Evolutionary conservation across 2,329 filamentous ascomycete species (phyloP).

Genomic region (Emergomyces africanus): DNA sequence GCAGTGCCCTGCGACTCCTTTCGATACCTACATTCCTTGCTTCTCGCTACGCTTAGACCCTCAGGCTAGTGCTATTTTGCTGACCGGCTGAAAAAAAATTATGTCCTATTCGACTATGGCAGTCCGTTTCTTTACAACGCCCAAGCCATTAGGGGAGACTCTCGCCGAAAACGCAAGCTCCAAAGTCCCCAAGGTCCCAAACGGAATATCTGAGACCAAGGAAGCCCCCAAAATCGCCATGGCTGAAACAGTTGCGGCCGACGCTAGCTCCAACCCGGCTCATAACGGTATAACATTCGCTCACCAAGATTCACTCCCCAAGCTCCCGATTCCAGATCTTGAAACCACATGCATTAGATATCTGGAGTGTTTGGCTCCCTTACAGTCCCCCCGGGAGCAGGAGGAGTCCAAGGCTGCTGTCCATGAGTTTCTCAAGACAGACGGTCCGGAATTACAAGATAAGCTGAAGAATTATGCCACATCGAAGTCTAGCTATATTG

Average conservation of each 20-base stretch:
- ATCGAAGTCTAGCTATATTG: constrained; percentile 90
- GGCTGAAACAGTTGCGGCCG: neutral
- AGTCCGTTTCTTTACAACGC: constrained; percentile 59
- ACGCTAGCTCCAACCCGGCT: constrained; percentile 25
- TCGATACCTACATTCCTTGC: constrained; percentile 70
- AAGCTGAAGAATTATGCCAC: constrained; percentile 81
- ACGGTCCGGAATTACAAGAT: constrained; percentile 76
- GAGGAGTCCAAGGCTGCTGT: constrained; percentile 69
- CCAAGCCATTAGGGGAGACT: constrained; percentile 60
- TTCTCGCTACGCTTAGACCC: constrained; percentile 54
- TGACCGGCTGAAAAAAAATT: constrained; percentile 15
- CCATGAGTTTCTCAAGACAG: constrained; percentile 65
- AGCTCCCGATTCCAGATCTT: constrained; percentile 84
- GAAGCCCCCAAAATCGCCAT: constrained; percentile 8
- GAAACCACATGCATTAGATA: constrained; percentile 69
- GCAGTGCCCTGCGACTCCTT: constrained; percentile 73
- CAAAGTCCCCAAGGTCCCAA: constrained; percentile 10
- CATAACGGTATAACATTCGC: constrained; percentile 72
- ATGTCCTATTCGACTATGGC: constrained; percentile 49
- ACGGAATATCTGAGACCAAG: neutral
- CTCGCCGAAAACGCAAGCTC: constrained; percentile 36
- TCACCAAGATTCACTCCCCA: constrained; percentile 75
- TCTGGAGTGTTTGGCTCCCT: constrained; percentile 60
- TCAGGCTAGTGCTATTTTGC: neutral
- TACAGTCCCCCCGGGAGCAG: constrained; percentile 72